Conservation (phyloP, 345 rosid genomes). For the Hibiscus tridactylites region DNA sequence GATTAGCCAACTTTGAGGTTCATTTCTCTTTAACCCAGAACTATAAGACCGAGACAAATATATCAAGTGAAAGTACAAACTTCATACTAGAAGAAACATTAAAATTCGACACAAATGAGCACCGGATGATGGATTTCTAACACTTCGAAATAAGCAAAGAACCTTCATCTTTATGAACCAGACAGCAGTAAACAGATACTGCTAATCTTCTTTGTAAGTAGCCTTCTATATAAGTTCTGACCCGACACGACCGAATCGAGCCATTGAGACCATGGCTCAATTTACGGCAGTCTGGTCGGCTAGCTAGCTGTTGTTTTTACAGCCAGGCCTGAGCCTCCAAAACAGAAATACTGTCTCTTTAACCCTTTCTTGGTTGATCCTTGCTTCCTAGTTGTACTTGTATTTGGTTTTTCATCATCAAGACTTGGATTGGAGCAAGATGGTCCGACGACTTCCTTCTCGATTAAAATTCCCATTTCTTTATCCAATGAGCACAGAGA, state of each 20-base stretch:
- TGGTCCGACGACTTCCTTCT: slow-evolving; percentile 36
- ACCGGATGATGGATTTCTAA: too few species aligned
- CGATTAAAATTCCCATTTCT: slow-evolving; percentile 47
- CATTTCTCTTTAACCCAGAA: too few species aligned
- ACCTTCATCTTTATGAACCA: slow-evolving; percentile 10
- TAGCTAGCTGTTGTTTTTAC: slow-evolving; percentile 38
- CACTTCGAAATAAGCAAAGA: not conserved
- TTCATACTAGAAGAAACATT: too few species aligned
- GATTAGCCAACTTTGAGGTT: too few species aligned
- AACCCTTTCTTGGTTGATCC: slow-evolving; percentile 29
- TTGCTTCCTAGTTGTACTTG: slow-evolving; percentile 29
- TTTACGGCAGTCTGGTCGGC: slow-evolving; percentile 25
- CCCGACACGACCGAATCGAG: slow-evolving; percentile 32
- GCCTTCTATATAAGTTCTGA: not conserved
- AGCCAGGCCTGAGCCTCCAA: slow-evolving; percentile 48
- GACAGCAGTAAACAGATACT: slow-evolving; percentile 1
- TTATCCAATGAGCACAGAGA: slow-evolving; percentile 51
- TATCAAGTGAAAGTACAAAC: too few species aligned
- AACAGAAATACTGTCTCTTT: slow-evolving; percentile 68
- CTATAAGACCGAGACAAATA: too few species aligned
- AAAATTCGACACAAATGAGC: too few species aligned
- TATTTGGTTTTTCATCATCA: slow-evolving; percentile 26
- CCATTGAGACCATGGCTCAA: slow-evolving; percentile 33
- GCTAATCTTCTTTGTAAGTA: slow-evolving; percentile 13
- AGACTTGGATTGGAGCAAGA: slow-evolving; percentile 29